Conservation (phyloP, 257 asterid species). For the Penstemon newberryi region DNA sequence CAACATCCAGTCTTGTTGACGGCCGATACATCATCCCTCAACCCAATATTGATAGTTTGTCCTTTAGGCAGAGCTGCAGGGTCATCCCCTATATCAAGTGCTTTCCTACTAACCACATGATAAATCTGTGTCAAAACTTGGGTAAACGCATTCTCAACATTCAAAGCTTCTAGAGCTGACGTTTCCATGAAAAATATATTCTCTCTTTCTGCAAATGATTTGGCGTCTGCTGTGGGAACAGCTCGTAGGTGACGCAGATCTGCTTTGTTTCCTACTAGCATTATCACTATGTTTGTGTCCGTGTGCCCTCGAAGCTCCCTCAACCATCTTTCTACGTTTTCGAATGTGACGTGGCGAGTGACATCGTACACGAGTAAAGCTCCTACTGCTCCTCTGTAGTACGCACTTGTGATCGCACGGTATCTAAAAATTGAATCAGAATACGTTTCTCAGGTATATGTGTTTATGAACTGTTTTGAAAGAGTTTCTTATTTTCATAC, state of each 20-base stretch:
- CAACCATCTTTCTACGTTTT: conserved; percentile 78
- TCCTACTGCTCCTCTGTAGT: conserved; percentile 84
- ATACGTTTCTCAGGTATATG: neutral
- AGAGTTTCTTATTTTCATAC: too few species aligned
- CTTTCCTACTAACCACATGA: conserved; percentile 63
- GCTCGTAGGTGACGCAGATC: conserved; percentile 85
- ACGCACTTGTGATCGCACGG: conserved; percentile 88
- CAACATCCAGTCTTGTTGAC: conserved; percentile 75
- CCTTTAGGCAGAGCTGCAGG: conserved; percentile 71
- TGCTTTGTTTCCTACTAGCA: conserved; percentile 87
- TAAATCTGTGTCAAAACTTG: conserved; percentile 77
- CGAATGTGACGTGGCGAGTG: conserved; percentile 71
- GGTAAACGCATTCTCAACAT: conserved; percentile 76
- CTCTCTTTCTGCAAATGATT: conserved; percentile 64
- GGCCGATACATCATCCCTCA: conserved; percentile 70
- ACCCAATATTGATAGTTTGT: conserved; percentile 63
- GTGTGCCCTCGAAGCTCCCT: conserved; percentile 89
- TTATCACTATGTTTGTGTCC: conserved; percentile 66
- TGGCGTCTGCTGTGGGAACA: conserved; percentile 55
- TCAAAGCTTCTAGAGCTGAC: conserved; percentile 72
- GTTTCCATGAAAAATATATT: conserved; percentile 79
- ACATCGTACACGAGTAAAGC: conserved; percentile 78
- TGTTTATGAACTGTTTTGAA: too few species aligned
- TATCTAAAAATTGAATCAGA: conserved; percentile 40
- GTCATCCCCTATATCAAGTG: conserved; percentile 72